Conservation (phyloP, 371 early-diverging fungal genomes). For the Nosema muscidifuracis region DNA sequence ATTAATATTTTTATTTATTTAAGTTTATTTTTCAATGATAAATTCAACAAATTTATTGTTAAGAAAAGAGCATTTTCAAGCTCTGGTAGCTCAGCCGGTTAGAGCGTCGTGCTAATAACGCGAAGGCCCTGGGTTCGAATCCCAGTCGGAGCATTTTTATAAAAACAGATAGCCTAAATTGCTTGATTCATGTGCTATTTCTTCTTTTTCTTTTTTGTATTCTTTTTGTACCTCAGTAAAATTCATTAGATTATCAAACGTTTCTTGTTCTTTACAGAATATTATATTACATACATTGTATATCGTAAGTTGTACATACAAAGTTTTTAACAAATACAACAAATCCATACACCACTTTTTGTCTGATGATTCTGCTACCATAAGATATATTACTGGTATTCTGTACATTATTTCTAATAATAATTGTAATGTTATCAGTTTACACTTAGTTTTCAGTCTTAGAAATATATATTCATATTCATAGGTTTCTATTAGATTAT, state of each 20-base stretch:
- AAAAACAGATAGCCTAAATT: background rate
- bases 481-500: background rate
- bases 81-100: slow-evolving; percentile 3
- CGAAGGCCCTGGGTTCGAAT: slow-evolving; percentile 8
- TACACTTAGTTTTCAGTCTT: background rate
- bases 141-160: slow-evolving; percentile 8
- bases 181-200: background rate
- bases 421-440: background rate
- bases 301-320: background rate
- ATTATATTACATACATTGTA: background rate
- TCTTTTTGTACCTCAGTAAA: background rate
- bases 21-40: background rate
- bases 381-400: background rate
- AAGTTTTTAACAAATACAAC: background rate
- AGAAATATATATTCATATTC: slow-evolving; percentile 4
- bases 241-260: slow-evolving; percentile 5
- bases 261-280: slow-evolving; percentile 6
- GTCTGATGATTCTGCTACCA: background rate
- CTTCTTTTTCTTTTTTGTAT: background rate
- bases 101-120: slow-evolving; percentile 10
- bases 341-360: background rate
- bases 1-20: too few relatives aligned
- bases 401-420: background rate
- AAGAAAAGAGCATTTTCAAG: background rate
- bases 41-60: background rate